A percentile compares a stretch with the other conserved stretches of the same genome.
These are phyloP conservation scores for Eragrostis nindensis DNA, from an alignment of 176 grass and related monocot species.

Conservation along the genomic window DNA sequence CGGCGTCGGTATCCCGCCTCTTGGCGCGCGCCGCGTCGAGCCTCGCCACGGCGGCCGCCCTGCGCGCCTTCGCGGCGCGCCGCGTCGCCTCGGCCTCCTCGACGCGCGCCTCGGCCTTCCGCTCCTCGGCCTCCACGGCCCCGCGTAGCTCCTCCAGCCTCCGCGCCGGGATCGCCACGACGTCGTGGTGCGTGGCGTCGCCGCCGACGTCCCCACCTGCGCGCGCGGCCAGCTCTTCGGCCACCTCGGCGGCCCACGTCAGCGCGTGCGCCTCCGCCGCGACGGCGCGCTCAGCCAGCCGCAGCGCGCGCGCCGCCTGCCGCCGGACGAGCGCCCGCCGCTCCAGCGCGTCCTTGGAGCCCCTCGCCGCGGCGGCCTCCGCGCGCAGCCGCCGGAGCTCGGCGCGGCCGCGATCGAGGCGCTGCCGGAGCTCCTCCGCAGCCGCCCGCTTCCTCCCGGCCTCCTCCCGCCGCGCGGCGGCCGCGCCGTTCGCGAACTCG, in stretches of 20 bases:
- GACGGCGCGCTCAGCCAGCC: slow-evolving; percentile 43
- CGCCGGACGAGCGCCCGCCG: slow-evolving; percentile 38
- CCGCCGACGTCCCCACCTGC: not conserved
- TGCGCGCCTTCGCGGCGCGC: slow-evolving; percentile 37
- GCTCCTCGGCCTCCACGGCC: slow-evolving; percentile 35
- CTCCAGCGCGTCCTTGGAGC: slow-evolving; percentile 35
- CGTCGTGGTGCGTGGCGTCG: slow-evolving; percentile 3
- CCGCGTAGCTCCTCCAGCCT: slow-evolving; percentile 33
- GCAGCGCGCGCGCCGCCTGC: slow-evolving; percentile 38
- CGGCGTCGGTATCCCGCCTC: not conserved
- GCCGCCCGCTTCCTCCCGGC: slow-evolving; percentile 26
- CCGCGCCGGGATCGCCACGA: slow-evolving; percentile 41
- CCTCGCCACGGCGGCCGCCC: slow-evolving; percentile 37
- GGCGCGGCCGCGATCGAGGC: not conserved
- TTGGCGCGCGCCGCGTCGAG: slow-evolving; percentile 33
- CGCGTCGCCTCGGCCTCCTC: slow-evolving; percentile 27
- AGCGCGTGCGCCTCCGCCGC: slow-evolving; percentile 45
- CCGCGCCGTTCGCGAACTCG: slow-evolving; percentile 38
- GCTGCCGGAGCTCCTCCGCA: slow-evolving; percentile 34
- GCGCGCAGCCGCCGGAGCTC: slow-evolving; percentile 31
- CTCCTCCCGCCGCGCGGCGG: slow-evolving; percentile 27
- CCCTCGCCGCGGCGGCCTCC: slow-evolving; percentile 31
- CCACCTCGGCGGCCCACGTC: slow-evolving; percentile 25
- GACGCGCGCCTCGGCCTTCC: slow-evolving; percentile 33
- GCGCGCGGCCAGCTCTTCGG: slow-evolving; percentile 13